Evolutionary conservation across 2,329 filamentous ascomycete species (phyloP).

Genomic region (Stromatinia cepivora): DNA sequence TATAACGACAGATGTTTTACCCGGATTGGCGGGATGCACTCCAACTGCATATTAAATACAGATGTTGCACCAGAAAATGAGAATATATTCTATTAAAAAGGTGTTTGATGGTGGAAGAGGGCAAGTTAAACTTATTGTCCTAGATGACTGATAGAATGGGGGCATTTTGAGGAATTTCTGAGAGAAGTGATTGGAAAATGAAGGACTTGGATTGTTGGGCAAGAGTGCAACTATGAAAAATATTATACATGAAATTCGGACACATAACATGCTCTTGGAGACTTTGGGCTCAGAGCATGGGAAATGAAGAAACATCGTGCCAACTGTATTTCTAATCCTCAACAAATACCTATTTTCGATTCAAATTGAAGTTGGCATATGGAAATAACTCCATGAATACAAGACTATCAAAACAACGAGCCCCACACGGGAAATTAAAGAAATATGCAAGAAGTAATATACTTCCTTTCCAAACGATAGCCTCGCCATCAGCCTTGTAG

Average conservation of each 20-base stretch:
- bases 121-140: conserved; percentile 35
- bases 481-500: conserved; percentile 9
- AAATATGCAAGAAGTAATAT: neutral
- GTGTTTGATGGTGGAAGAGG: conserved; percentile 32
- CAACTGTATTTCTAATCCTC: conserved; percentile 19
- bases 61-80: conserved; percentile 47
- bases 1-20: conserved; percentile 46
- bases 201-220: neutral
- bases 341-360: neutral
- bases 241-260: conserved; percentile 4
- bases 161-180: neutral
- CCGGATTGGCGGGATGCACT: conserved; percentile 45
- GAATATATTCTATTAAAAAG: conserved; percentile 39
- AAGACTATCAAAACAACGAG: neutral
- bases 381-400: no score
- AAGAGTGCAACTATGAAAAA: conserved; percentile 4
- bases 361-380: neutral
- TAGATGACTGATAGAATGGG: conserved; percentile 26
- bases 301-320: conserved; percentile 20
- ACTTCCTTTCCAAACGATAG: neutral
- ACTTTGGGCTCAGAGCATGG: conserved; percentile 19
- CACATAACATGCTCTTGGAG: conserved; percentile 20
- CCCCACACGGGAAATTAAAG: neutral
- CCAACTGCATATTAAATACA: conserved; percentile 47
- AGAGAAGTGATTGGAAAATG: neutral